Conservation (phyloP, 129 eudicot genomes). For the Saussurea involucrata region DNA sequence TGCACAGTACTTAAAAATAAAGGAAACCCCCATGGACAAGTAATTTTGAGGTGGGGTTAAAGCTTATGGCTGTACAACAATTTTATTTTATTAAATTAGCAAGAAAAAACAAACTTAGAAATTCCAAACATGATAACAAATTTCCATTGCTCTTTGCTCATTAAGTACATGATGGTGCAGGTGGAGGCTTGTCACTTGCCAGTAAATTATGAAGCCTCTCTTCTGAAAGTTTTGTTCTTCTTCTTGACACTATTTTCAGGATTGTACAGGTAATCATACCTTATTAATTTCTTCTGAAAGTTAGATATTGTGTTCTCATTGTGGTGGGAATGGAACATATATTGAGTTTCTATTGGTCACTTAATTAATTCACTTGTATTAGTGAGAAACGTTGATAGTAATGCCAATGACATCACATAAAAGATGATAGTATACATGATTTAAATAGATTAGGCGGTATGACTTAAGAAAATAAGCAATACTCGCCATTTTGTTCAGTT, state of each 20-base stretch:
- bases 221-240: conserved; percentile 86
- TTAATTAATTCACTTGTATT: not conserved
- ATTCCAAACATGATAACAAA: not conserved
- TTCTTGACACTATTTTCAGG: conserved; percentile 67
- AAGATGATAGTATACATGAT: not conserved
- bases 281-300: conserved; percentile 24
- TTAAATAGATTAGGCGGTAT: not conserved
- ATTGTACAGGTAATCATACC: conserved; percentile 85
- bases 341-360: not conserved
- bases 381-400: not conserved
- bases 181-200: conserved; percentile 94
- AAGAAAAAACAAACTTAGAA: not conserved
- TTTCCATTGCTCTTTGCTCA: not conserved
- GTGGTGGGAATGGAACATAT: not conserved
- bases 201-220: conserved; percentile 80
- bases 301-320: not conserved
- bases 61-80: not conserved
- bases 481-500: not conserved
- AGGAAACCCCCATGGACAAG: not conserved
- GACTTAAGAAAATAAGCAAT: conserved; percentile 5
- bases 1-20: not conserved
- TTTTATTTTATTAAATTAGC: not conserved
- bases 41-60: not conserved
- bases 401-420: not conserved
- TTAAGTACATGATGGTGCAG: conserved; percentile 38